Conservation (phyloP, 495 filamentous ascomycete genomes). For the Penicillium pulvis region DNA sequence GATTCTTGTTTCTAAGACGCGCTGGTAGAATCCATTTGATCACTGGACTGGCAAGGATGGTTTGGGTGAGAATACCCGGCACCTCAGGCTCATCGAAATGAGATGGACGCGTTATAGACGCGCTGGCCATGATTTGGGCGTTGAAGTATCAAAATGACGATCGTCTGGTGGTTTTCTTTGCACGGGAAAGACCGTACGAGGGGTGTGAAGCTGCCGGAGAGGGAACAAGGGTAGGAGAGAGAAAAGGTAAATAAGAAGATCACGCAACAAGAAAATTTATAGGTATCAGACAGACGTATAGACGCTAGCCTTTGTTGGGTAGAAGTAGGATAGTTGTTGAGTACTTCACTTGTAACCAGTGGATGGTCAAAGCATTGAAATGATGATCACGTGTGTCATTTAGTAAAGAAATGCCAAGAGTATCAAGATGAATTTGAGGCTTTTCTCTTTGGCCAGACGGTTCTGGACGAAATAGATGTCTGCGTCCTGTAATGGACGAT, state of each 20-base stretch:
- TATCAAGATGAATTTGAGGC: too few species aligned
- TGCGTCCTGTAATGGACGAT: background rate
- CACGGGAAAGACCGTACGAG: too few species aligned
- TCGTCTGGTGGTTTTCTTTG: too few species aligned
- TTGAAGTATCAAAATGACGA: background rate
- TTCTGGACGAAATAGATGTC: background rate
- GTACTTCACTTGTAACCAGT: background rate
- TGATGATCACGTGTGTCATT: background rate
- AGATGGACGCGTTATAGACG: background rate
- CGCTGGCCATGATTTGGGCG: background rate
- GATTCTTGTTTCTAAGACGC: slow-evolving; percentile 63
- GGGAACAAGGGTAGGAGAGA: too few species aligned
- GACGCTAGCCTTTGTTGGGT: background rate
- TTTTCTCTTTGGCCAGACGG: background rate
- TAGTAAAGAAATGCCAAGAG: too few species aligned
- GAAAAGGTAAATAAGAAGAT: too few species aligned
- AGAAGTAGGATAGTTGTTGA: background rate
- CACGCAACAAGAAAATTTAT: background rate
- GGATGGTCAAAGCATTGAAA: background rate
- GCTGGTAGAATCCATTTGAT: slow-evolving; percentile 81
- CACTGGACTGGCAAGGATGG: slow-evolving; percentile 72
- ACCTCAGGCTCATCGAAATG: background rate
- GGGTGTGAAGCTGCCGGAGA: too few species aligned
- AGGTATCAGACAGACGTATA: background rate
- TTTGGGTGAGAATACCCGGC: slow-evolving; percentile 72